Evolutionary conservation across 2,329 filamentous ascomycete species (phyloP), one percentile per base, ranked within the genome.

Genomic region (Nakataea oryzae): DNA sequence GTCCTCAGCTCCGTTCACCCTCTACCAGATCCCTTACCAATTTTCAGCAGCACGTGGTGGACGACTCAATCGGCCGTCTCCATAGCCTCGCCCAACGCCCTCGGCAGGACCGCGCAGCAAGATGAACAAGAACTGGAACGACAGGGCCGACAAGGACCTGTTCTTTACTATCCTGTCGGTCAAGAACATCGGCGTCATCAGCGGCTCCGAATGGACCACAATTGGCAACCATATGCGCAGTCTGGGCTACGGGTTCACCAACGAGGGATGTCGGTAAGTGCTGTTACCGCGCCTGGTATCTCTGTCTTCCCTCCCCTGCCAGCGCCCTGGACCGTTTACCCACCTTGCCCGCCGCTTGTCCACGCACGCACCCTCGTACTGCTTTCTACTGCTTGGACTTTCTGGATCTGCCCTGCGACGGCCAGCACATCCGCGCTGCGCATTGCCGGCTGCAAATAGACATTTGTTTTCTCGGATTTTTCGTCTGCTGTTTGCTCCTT

Each of bases 111-210:
- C 21, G 21, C 41, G 24, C 41, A n/a, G 21, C 41, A 50, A 50
- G 69, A 84, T 83, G 73, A 82, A 76, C 72, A 85, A 84, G 74
- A 83, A 83, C 70, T 85, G 82, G 82, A 83, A 80, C 68, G 82
- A 85, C 67, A 77, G 81, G 63, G 83, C 83, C 64, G 83, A 86
- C 67, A 84, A 83, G 69, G 83, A 86, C 69, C 75, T 86, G 58
- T 86, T 86, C 75, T 85, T 86, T 68, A 84, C 82, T 61, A 86
- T 86, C 63, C 72, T 86, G 54, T 83, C 80, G 3, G 80, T 85
- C 59, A 86, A 86, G 73, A 83, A 85, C 70, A 84, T 86, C 67
- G 83, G 83, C 65, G 78, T 85, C 69, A 85, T 86, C 71, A 86
- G 82, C 71, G 83, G 82, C 63, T 74, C 76, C 21, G 83, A 86